Percentiles rank a stretch among this genome's conserved stretches.
phyloP scores from a whole-genome alignment of 2,329 filamentous ascomycete species.

The Fusarium longipes region DNA sequence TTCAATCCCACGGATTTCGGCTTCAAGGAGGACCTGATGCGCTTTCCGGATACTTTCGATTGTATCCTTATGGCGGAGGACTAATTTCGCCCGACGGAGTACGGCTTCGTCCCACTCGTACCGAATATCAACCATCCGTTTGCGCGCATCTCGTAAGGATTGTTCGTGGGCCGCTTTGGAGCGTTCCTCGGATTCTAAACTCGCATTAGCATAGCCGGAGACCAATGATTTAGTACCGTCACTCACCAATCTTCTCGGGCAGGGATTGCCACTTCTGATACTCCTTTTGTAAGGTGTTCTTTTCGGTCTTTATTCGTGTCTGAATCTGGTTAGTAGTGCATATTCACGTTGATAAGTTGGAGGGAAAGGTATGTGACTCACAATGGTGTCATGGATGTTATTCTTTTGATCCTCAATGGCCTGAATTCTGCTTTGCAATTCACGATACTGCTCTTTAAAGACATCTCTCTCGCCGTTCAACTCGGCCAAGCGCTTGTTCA shows the following conservation, averaged over 20 bases:
- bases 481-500: conserved; percentile 65
- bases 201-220: not conserved
- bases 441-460: conserved; percentile 50
- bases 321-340: conserved; percentile 48
- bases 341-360: not conserved
- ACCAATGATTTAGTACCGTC: not conserved
- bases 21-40: conserved; percentile 74
- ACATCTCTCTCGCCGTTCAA: conserved; percentile 50
- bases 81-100: conserved; percentile 66
- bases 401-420: conserved; percentile 58
- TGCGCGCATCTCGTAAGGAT: conserved; percentile 49
- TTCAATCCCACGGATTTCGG: conserved; percentile 78
- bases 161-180: conserved; percentile 48
- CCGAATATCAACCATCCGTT: conserved; percentile 60
- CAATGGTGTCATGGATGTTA: conserved; percentile 55
- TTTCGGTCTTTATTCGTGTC: conserved; percentile 68
- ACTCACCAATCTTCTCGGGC: conserved; percentile 76
- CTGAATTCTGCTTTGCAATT: conserved; percentile 53
- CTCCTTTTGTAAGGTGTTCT: conserved; percentile 74
- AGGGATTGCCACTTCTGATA: conserved; percentile 73
- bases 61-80: conserved; percentile 65
- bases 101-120: conserved; percentile 66
- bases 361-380: conserved; percentile 42
- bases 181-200: conserved; percentile 53
- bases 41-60: conserved; percentile 71